Conservation (phyloP, 495 filamentous ascomycete species). For the Hyaloscypha finlandica region DNA sequence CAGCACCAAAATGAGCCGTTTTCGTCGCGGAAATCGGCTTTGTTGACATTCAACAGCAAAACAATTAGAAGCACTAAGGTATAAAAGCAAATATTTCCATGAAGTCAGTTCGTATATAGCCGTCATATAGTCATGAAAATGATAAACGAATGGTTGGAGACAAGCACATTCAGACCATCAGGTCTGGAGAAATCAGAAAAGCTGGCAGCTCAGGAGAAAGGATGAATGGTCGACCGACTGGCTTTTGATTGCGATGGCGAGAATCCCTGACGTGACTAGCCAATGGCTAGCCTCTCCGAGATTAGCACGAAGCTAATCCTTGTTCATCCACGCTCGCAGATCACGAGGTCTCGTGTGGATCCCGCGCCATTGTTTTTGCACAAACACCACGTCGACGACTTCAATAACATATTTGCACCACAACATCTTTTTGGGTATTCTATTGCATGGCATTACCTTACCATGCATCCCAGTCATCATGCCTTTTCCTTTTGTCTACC, state of each 20-base stretch:
- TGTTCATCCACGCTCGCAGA: neutral
- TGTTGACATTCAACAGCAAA: conserved; percentile 31
- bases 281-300: neutral
- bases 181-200: neutral
- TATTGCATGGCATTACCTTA: neutral
- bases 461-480: conserved; percentile 38
- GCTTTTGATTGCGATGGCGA: conserved; percentile 1
- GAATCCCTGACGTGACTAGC: neutral
- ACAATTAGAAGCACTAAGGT: conserved; percentile 21
- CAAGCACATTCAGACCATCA: conserved; percentile 9
- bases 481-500: conserved; percentile 60
- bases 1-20: conserved; percentile 19
- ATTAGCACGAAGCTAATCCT: neutral
- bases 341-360: conserved; percentile 4
- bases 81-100: conserved; percentile 22
- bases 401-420: neutral
- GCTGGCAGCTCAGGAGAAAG: conserved; percentile 6
- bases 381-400: neutral
- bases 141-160: neutral
- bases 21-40: conserved; percentile 4
- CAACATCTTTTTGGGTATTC: conserved; percentile 1
- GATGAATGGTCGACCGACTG: neutral
- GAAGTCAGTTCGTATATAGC: conserved; percentile 18
- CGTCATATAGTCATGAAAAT: conserved; percentile 28
- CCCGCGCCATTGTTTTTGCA: neutral